phyloP scores from a whole-genome alignment of 116 monocot species.

The Thalassia testudinum region DNA sequence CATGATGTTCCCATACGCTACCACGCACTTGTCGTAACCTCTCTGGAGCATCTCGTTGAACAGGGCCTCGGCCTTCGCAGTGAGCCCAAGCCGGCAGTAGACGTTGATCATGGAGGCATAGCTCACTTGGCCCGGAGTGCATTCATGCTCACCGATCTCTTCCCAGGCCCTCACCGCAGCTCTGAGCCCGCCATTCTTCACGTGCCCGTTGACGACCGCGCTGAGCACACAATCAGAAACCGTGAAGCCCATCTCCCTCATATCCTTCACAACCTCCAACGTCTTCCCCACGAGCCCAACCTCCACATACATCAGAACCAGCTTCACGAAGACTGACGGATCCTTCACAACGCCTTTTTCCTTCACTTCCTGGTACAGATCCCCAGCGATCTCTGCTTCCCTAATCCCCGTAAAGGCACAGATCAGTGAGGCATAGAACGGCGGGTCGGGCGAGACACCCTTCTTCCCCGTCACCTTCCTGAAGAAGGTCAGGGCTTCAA shows the following conservation, averaged over 20 bases:
- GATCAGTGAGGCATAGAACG: constrained; percentile 51
- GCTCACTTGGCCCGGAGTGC: constrained; percentile 69
- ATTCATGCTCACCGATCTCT: constrained; percentile 32
- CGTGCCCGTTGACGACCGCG: constrained; percentile 61
- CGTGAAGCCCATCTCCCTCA: constrained; percentile 36
- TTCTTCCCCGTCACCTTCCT: constrained; percentile 44
- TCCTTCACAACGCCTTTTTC: constrained; percentile 38
- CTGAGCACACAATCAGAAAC: constrained; percentile 65
- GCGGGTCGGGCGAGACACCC: constrained; percentile 19
- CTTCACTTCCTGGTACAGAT: constrained; percentile 48
- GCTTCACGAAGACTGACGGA: constrained; percentile 37
- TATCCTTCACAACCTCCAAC: constrained; percentile 29
- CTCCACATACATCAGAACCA: constrained; percentile 67
- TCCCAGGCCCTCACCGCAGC: constrained; percentile 43
- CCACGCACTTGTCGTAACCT: constrained; percentile 58
- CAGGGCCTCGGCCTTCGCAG: constrained; percentile 28
- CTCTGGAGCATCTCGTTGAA: constrained; percentile 63
- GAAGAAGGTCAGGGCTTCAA: constrained; percentile 48
- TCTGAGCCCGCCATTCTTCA: constrained; percentile 29
- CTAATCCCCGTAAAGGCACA: constrained; percentile 45
- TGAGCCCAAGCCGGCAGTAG: constrained; percentile 48
- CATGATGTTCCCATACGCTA: constrained; percentile 79
- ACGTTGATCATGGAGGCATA: constrained; percentile 73
- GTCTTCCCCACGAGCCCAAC: constrained; percentile 37
- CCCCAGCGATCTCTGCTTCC: constrained; percentile 51